Evolutionary conservation across 306 rosid genomes (phyloP).

Genomic region (Castanea sativa): DNA sequence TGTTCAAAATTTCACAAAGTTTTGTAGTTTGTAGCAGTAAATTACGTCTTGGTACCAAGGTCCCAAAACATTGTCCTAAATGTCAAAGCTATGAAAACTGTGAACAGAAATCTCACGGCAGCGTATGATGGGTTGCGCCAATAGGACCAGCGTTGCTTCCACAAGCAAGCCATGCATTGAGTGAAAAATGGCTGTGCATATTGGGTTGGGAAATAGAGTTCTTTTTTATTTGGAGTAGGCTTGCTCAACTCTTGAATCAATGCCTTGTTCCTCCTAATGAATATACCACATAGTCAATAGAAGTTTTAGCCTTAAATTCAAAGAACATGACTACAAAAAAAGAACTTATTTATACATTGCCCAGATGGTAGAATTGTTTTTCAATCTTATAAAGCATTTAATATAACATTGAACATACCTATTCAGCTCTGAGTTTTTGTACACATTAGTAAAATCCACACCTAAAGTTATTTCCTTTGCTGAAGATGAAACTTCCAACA

Average conservation of each 20-base stretch:
- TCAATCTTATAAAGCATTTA: background rate
- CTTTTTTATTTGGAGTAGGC: slow-evolving; percentile 58
- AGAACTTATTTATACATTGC: no score
- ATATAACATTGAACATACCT: slow-evolving; percentile 24
- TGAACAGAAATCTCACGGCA: slow-evolving; percentile 44
- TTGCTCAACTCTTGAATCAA: slow-evolving; percentile 58
- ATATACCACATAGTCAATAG: background rate
- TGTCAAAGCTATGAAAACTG: slow-evolving; percentile 35
- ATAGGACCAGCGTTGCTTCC: slow-evolving; percentile 68
- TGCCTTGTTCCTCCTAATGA: slow-evolving; percentile 73
- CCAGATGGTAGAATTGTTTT: no score
- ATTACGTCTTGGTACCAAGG: slow-evolving; percentile 43
- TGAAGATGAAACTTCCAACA: slow-evolving; percentile 60
- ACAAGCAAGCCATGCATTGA: slow-evolving; percentile 78
- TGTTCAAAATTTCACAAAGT: background rate
- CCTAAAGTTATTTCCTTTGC: slow-evolving; percentile 53
- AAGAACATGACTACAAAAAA: no score
- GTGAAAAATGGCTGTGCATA: slow-evolving; percentile 57
- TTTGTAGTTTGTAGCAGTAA: background rate
- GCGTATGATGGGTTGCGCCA: slow-evolving; percentile 59
- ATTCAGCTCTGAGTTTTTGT: slow-evolving; percentile 49
- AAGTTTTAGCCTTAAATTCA: no score
- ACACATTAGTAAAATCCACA: slow-evolving; percentile 53
- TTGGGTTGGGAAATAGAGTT: slow-evolving; percentile 52
- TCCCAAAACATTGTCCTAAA: slow-evolving; percentile 50